phyloP scores from a whole-genome alignment of 768 basidiomycete species.

The Vishniacozyma victoriae region DNA sequence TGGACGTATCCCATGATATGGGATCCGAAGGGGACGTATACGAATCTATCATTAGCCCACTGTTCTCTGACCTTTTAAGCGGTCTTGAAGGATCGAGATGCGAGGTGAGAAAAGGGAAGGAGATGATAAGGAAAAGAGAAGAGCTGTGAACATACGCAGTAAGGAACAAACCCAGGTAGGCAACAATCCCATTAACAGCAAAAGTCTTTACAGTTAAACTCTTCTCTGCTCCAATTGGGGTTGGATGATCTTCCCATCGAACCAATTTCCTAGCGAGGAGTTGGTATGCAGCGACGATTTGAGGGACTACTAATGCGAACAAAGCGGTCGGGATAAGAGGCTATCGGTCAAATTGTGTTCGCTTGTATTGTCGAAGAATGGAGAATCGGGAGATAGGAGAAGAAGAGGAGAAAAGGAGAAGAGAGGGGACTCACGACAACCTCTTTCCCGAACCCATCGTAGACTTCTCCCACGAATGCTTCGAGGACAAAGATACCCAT shows the following conservation, averaged over 20 bases:
- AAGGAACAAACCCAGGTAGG: constrained; percentile 83
- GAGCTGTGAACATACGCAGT: constrained; percentile 57
- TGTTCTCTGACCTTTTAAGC: no score
- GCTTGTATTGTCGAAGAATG: neutral
- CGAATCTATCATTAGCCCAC: constrained; percentile 50
- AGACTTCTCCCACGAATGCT: constrained; percentile 81
- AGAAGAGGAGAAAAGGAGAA: no score
- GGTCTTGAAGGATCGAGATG: no score
- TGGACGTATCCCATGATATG: constrained; percentile 63
- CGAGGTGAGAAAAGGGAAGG: no score
- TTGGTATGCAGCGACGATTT: constrained; percentile 68
- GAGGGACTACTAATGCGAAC: constrained; percentile 74
- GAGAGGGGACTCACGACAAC: constrained; percentile 63
- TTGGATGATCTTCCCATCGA: constrained; percentile 85
- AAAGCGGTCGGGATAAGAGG: constrained; percentile 75
- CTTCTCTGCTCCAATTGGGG: constrained; percentile 66
- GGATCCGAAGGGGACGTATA: constrained; percentile 91
- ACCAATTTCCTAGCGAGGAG: constrained; percentile 64
- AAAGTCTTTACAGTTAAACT: constrained; percentile 89
- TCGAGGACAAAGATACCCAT: constrained; percentile 69
- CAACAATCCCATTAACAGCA: constrained; percentile 76
- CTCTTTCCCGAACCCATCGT: constrained; percentile 76
- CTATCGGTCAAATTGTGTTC: constrained; percentile 48
- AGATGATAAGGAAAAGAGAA: no score
- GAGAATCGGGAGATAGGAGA: neutral